These are phyloP conservation scores for Starmera caribaea DNA, from an alignment of 805 yeast species.

Conservation along the genomic window DNA sequence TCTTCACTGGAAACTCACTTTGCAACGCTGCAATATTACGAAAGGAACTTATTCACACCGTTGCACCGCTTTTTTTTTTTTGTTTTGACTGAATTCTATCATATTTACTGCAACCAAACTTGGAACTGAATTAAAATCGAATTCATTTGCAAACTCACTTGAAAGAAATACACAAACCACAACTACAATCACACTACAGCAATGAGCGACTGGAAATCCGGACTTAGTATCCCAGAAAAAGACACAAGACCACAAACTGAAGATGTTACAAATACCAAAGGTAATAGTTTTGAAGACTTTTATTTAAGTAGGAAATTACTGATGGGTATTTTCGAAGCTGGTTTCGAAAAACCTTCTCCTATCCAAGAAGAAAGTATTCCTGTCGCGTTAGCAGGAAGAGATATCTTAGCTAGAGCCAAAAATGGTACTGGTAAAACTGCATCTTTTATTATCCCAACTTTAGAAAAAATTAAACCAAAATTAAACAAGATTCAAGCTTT, in stretches of 20 bases:
- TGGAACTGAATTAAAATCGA: background rate
- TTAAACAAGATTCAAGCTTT: conserved; percentile 80
- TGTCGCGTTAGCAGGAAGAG: conserved; percentile 90
- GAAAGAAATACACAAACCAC: background rate
- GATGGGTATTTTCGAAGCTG: conserved; percentile 99
- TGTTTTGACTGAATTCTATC: no score
- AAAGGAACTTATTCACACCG: no score
- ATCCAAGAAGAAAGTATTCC: conserved; percentile 97
- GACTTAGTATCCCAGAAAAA: conserved; percentile 66
- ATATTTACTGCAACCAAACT: no score
- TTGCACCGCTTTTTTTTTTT: no score
- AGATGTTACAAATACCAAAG: conserved; percentile 87
- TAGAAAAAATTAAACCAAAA: conserved; percentile 83
- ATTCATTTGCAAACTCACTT: background rate
- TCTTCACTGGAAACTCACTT: no score
- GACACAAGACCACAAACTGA: conserved; percentile 96
- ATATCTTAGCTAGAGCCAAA: conserved; percentile 93
- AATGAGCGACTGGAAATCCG: conserved; percentile 60
- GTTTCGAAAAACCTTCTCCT: conserved; percentile 96
- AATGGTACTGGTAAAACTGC: conserved; percentile 99
- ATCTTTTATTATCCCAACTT: conserved; percentile 88
- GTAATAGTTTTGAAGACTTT: conserved; percentile 86
- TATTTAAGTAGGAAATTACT: conserved; percentile 83
- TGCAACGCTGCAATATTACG: no score
- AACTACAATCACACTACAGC: background rate